These are phyloP conservation scores for Endothia cerciana DNA, from an alignment of 2,329 filamentous ascomycete genomes.

Conservation along the genomic window DNA sequence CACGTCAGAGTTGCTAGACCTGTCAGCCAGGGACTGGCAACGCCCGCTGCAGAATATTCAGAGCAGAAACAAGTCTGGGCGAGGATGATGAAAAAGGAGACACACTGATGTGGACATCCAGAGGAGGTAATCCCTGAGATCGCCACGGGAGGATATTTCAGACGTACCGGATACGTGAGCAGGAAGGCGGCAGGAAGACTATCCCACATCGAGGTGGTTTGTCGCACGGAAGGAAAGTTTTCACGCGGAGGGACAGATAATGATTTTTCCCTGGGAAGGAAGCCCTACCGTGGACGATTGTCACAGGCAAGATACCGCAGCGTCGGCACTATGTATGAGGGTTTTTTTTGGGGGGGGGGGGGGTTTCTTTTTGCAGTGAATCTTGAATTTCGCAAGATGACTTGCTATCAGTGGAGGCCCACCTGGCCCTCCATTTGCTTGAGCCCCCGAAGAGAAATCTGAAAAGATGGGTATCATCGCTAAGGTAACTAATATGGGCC, in stretches of 20 bases:
- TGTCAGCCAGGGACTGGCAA: too few species aligned
- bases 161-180: not conserved
- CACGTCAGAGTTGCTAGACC: too few species aligned
- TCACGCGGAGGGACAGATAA: not conserved
- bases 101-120: too few species aligned
- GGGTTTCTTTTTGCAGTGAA: not conserved
- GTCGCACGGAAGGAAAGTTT: not conserved
- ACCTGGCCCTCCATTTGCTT: not conserved
- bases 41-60: too few species aligned
- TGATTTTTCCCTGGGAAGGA: not conserved
- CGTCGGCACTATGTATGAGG: not conserved
- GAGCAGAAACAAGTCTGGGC: too few species aligned
- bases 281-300: not conserved
- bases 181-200: not conserved
- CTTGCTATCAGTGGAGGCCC: not conserved
- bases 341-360: too few species aligned
- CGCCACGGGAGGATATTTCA: too few species aligned
- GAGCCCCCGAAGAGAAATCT: not conserved
- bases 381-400: not conserved
- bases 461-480: slow-evolving; percentile 6
- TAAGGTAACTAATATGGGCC: not conserved
- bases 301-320: too few species aligned
- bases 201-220: not conserved
- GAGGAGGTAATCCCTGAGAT: too few species aligned
- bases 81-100: too few species aligned